Conservation (phyloP, 1,284 basidiomycete genomes). For the Ustilago sp. region DNA sequence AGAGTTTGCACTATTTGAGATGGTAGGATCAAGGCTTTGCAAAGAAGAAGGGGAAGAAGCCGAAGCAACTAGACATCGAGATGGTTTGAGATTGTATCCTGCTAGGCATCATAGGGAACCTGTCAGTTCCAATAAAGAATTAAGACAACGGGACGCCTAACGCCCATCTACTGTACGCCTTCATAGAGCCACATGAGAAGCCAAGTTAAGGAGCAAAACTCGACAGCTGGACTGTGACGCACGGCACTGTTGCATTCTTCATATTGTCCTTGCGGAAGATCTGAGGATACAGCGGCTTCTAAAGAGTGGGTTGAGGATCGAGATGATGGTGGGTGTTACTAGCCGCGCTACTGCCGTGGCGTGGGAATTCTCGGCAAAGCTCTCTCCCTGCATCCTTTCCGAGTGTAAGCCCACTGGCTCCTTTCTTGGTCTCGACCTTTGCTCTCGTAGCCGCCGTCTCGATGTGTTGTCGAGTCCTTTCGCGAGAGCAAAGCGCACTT, state of each 20-base stretch:
- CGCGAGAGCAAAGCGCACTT: neutral
- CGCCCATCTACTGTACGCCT: neutral
- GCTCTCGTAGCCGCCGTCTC: neutral
- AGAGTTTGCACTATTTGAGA: no score
- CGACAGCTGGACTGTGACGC: neutral
- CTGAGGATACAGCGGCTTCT: no score
- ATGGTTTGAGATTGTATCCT: no score
- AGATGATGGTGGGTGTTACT: no score
- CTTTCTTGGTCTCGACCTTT: neutral
- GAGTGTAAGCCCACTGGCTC: constrained; percentile 1
- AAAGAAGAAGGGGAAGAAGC: no score
- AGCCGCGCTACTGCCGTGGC: neutral
- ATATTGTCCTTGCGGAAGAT: no score
- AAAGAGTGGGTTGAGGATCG: no score
- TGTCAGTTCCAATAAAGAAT: neutral
- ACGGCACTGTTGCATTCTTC: neutral
- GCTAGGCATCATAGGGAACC: neutral
- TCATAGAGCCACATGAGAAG: neutral
- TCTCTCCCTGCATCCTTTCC: constrained; percentile 1
- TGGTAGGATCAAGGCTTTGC: no score
- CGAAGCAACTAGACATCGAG: no score
- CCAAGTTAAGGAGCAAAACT: neutral
- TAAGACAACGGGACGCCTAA: neutral
- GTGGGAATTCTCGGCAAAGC: constrained; percentile 8
- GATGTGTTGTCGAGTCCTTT: no score